phyloP scores from a whole-genome alignment of 192 early-diverging fungal genomes.

The Allomyces macrogynus region DNA sequence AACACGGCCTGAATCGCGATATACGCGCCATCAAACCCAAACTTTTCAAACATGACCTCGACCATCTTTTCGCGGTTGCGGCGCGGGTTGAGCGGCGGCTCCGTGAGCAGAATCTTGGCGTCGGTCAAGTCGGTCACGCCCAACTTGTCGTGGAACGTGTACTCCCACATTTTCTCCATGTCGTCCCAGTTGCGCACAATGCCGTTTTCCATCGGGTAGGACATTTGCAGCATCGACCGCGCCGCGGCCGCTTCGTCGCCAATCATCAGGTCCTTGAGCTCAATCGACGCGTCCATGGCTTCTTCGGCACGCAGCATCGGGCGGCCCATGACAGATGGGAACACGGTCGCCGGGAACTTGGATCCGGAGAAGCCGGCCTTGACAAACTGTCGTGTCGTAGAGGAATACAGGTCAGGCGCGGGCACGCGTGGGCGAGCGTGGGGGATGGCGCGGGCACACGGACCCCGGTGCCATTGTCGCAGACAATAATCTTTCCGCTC shows the following conservation, averaged over 20 bases:
- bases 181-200: conserved; percentile 96
- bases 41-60: conserved; percentile 90
- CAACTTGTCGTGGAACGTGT: conserved; percentile 87
- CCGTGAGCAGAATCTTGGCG: conserved; percentile 85
- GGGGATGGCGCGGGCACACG: conserved; percentile 6
- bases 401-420: conserved; percentile 3
- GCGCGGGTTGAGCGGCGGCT: conserved; percentile 89
- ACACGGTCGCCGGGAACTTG: conserved; percentile 88
- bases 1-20: conserved; percentile 94
- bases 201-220: conserved; percentile 98
- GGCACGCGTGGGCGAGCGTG: not conserved
- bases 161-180: conserved; percentile 93
- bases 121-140: conserved; percentile 59
- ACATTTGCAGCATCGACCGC: conserved; percentile 76
- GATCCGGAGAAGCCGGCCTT: conserved; percentile 89
- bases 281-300: conserved; percentile 32
- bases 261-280: conserved; percentile 89
- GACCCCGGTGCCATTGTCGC: conserved; percentile 67
- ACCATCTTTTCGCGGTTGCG: conserved; percentile 82
- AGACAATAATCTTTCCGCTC: conserved; percentile 46
- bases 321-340: conserved; percentile 93
- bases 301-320: conserved; percentile 96
- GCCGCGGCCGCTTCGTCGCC: conserved; percentile 91
- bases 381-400: too few relatives aligned
- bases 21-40: conserved; percentile 80